A percentile compares a stretch with the other conserved stretches of the same genome.
Evolutionary conservation across 768 basidiomycete genomes (phyloP).

Genomic region (Peribolospora kevripleyi): DNA sequence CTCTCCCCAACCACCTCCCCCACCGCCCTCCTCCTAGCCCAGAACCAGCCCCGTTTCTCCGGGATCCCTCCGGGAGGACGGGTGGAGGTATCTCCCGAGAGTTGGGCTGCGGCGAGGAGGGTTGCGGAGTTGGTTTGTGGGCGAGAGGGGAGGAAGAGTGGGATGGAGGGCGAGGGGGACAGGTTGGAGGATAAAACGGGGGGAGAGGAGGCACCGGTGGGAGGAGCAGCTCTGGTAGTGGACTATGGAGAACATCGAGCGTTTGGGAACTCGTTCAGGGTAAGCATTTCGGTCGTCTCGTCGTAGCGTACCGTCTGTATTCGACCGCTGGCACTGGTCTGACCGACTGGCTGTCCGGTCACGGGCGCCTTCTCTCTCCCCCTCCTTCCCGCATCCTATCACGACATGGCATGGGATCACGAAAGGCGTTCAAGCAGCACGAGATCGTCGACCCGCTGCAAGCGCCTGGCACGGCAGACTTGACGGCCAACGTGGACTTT

Average conservation of each 20-base stretch:
- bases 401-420: too few species aligned
- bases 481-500: constrained; percentile 96
- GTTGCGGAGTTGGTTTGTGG: constrained; percentile 38
- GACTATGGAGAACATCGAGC: constrained; percentile 64
- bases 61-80: constrained; percentile 28
- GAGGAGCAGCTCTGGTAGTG: constrained; percentile 42
- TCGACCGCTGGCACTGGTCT: neutral
- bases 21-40: constrained; percentile 25
- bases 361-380: neutral
- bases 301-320: neutral
- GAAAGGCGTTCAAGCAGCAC: constrained; percentile 71
- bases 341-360: neutral
- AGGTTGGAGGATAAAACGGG: too few species aligned
- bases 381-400: neutral
- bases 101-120: constrained; percentile 41
- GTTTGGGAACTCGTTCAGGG: constrained; percentile 54
- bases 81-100: constrained; percentile 54
- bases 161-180: too few species aligned
- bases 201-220: constrained; percentile 3
- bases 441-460: constrained; percentile 62
- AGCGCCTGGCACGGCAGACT: constrained; percentile 61
- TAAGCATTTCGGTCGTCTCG: constrained; percentile 21
- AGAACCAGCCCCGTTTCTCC: neutral
- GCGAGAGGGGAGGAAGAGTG: neutral
- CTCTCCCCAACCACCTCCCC: constrained; percentile 37